phyloP scores from a whole-genome alignment of 2,329 filamentous ascomycete species.

The Escovopsis sp. region DNA sequence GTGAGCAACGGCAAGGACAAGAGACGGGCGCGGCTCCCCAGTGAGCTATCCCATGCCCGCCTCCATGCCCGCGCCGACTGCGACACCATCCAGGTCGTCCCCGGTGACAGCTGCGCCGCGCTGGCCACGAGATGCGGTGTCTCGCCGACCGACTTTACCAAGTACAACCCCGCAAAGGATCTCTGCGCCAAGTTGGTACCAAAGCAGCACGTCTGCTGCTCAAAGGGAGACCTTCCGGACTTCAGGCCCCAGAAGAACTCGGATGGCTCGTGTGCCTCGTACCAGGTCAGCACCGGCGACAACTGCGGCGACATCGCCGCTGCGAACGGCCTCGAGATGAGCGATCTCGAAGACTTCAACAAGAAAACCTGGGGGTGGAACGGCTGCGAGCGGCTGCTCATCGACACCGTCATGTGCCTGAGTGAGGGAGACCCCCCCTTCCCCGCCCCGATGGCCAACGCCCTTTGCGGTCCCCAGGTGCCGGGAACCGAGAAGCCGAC shows the following conservation, averaged over 20 bases:
- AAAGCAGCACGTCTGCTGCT: conserved; percentile 17
- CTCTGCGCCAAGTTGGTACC: conserved; percentile 15
- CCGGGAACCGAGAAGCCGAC: conserved; percentile 13
- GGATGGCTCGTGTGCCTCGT: conserved; percentile 16
- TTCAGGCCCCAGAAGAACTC: conserved; percentile 13
- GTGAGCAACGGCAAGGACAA: too few species aligned
- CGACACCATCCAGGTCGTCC: not conserved
- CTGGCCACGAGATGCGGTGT: conserved; percentile 15
- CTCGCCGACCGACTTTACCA: conserved; percentile 10
- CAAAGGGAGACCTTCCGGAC: conserved; percentile 14
- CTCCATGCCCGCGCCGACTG: not conserved
- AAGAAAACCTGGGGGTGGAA: conserved; percentile 17
- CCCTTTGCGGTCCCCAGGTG: conserved; percentile 21
- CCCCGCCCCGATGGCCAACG: conserved; percentile 15
- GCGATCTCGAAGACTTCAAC: conserved; percentile 9
- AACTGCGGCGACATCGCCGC: conserved; percentile 14
- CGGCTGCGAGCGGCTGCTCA: conserved; percentile 13
- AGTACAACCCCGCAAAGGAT: conserved; percentile 11
- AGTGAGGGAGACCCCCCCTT: conserved; percentile 20
- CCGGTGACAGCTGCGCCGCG: conserved; percentile 12
- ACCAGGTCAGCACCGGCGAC: conserved; percentile 12
- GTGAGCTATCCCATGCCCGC: too few species aligned
- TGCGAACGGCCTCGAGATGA: not conserved
- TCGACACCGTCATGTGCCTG: conserved; percentile 18
- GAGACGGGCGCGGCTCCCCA: too few species aligned